These are phyloP conservation scores for Akebia trifoliata DNA, from an alignment of 164 flowering plant genomes.

Conservation along the genomic window DNA sequence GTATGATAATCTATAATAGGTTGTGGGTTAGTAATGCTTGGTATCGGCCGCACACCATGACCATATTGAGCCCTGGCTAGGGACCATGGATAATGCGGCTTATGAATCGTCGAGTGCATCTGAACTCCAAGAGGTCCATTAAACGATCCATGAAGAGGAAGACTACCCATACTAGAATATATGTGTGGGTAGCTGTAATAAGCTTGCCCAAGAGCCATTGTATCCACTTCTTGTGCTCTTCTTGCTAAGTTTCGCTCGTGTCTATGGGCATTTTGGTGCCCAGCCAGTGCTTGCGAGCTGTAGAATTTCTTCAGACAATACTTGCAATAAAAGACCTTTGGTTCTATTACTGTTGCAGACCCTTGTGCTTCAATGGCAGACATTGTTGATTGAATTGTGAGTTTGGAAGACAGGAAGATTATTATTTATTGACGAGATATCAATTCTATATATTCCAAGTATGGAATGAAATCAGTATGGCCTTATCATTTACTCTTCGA, in stretches of 20 bases:
- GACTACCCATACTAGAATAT: constrained; percentile 1
- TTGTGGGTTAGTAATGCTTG: not conserved
- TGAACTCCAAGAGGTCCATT: constrained; percentile 19
- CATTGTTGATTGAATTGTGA: not conserved
- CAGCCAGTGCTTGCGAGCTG: constrained; percentile 39
- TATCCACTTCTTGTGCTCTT: constrained; percentile 17
- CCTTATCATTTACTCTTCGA: not conserved
- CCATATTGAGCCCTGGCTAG: not conserved
- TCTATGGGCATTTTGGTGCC: constrained; percentile 41
- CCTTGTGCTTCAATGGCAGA: no score
- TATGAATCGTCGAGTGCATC: constrained; percentile 22
- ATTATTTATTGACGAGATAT: constrained; percentile 8
- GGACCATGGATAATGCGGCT: constrained; percentile 15
- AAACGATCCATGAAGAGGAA: constrained; percentile 6
- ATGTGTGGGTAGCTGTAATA: not conserved
- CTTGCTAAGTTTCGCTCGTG: constrained; percentile 29
- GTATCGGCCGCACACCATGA: constrained; percentile 13
- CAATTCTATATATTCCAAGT: constrained; percentile 6
- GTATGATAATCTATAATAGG: not conserved
- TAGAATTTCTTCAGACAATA: constrained; percentile 36
- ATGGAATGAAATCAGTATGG: constrained; percentile 10
- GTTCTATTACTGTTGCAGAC: not conserved
- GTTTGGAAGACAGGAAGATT: not conserved
- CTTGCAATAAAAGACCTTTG: constrained; percentile 34
- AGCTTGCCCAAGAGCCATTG: constrained; percentile 12